phyloP scores from a whole-genome alignment of 192 early-diverging fungal species.

The Podila horticola region DNA sequence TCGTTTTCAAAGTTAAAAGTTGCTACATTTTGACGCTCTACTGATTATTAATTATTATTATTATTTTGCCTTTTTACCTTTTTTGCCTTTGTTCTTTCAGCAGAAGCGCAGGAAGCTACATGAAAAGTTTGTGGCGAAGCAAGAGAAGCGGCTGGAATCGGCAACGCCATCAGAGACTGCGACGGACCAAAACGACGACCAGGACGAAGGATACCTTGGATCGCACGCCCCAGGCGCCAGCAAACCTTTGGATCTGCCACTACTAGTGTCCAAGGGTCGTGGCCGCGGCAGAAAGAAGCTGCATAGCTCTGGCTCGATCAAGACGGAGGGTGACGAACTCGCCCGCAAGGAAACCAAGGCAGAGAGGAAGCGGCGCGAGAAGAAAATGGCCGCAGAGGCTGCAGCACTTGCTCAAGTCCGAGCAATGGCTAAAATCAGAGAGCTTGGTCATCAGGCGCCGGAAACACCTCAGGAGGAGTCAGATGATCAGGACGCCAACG shows the following conservation, averaged over 20 bases:
- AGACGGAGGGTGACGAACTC: slow-evolving; percentile 22
- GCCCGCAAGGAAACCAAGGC: slow-evolving; percentile 36
- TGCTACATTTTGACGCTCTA: neutral
- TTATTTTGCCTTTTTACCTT: slow-evolving; percentile 1
- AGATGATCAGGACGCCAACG: slow-evolving; percentile 31
- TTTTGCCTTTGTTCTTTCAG: neutral
- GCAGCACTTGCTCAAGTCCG: slow-evolving; percentile 41
- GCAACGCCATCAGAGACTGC: neutral
- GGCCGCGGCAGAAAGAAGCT: slow-evolving; percentile 40
- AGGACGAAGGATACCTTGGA: slow-evolving; percentile 43
- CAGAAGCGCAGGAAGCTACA: slow-evolving; percentile 49
- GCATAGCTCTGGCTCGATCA: slow-evolving; percentile 10
- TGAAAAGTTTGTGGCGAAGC: slow-evolving; percentile 44
- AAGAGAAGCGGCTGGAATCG: slow-evolving; percentile 31
- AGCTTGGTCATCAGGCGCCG: slow-evolving; percentile 19
- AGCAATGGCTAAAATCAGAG: slow-evolving; percentile 39
- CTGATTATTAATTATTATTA: too few species aligned
- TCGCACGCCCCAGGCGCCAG: neutral
- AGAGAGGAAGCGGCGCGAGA: slow-evolving; percentile 36
- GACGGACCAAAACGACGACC: neutral
- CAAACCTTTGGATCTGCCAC: neutral
- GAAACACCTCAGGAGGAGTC: slow-evolving; percentile 12
- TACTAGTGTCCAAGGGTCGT: slow-evolving; percentile 2
- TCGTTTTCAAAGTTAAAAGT: neutral
- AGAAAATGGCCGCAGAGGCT: slow-evolving; percentile 36